Evolutionary conservation across 768 basidiomycete genomes (phyloP).

Genomic region (Lactarius psammicola): DNA sequence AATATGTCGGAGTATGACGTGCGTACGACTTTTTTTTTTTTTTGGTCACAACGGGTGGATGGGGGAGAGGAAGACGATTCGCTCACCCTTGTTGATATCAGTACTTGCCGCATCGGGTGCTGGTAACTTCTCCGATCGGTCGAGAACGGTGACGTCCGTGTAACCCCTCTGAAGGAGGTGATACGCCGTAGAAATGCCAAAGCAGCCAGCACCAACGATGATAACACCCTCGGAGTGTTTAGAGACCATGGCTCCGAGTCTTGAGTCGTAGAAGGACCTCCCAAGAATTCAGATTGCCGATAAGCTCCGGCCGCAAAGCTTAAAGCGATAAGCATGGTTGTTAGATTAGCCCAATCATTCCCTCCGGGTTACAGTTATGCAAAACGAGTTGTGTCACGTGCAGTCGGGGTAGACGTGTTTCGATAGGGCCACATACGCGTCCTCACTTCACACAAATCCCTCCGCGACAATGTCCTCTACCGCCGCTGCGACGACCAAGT

Average conservation of each 20-base stretch:
- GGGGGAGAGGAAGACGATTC: background rate
- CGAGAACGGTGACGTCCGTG: conserved; percentile 68
- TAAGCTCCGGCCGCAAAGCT: no score
- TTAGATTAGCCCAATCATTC: no score
- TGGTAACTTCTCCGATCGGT: conserved; percentile 65
- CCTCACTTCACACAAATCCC: background rate
- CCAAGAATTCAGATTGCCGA: background rate
- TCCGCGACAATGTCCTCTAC: conserved; percentile 31
- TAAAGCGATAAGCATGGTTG: no score
- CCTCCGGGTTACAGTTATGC: no score
- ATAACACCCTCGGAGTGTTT: conserved; percentile 43
- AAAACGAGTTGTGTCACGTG: conserved; percentile 15
- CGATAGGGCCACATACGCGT: background rate
- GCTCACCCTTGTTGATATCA: conserved; percentile 47
- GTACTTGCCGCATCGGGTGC: conserved; percentile 79
- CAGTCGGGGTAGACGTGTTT: background rate
- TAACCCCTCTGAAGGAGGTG: conserved; percentile 73
- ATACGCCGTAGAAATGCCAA: conserved; percentile 84
- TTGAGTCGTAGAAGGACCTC: background rate
- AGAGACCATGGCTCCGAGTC: conserved; percentile 17
- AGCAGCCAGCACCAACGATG: conserved; percentile 80
- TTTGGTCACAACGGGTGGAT: background rate
- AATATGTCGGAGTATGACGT: conserved; percentile 69
- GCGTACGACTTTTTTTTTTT: conserved; percentile 62
- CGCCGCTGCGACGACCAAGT: conserved; percentile 33